Base-by-base conservation (phyloP, 352 stramenopile genomes). In the Paralagenidium karlingii region DNA sequence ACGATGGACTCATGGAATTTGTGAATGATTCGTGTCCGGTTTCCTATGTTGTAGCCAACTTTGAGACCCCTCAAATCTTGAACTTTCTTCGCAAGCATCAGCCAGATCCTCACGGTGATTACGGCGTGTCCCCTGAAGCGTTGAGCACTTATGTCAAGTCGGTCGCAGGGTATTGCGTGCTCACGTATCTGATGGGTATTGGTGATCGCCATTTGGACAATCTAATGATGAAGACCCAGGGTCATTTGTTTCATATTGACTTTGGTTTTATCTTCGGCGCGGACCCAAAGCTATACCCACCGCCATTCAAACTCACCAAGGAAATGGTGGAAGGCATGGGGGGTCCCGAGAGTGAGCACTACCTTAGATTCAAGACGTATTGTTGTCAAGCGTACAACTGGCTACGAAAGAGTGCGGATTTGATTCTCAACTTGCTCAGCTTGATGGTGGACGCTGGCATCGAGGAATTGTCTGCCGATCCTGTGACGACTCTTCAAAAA, bases 201-300 rank as follows among this genome's bases (percentile, higher is more conserved):
- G 96, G 96, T 22, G 96, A 99, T 77, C 77, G 96, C 8, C 96
- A 99, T 60, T 77, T 99, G 44, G 96, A 99, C 58, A 99, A 99
- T 60, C 76, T 99, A 44, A 97, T 99, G 94, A 89, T 99, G 49
- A 90, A 87, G 40, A 76, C 82, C 3, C 74, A 83, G 46, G 96
- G 96, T 13, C 81, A 98, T 51, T 75, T 99, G 31, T 99, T 99
- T 67, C 96, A 99, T 58, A 99, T 99, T 60, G 96, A 98, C 67
- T 99, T 99, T 64, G 94, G 95, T 22, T 99, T 98, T 61, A 97
- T 99, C 45, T 98, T 99, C 52, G 96, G 96, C 31, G 76, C 87
- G 22, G 96, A 99, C 51, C 96, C 96, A 0, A 99, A 99, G 60
- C 94, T 95, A 9, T 88, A 98, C 37, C 94, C 95, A n/a, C 94